Evolutionary conservation across 257 asterid species (phyloP).

Genomic region (Nicotiana obtusifolia): DNA sequence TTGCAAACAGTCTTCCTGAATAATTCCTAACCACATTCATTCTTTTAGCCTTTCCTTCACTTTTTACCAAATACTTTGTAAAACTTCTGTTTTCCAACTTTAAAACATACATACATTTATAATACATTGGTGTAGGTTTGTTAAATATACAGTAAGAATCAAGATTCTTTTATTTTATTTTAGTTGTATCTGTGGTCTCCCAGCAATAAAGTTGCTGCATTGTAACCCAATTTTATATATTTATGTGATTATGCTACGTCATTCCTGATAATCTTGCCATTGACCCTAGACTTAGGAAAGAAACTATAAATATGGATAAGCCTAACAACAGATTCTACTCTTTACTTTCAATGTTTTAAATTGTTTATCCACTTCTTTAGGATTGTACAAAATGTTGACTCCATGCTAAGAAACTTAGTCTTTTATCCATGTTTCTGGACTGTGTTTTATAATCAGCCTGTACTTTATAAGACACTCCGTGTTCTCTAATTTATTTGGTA

Average conservation of each 20-base stretch:
- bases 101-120: not conserved
- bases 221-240: not conserved
- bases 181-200: not conserved
- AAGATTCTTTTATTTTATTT: not conserved
- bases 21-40: constrained; percentile 18
- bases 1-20: constrained; percentile 43
- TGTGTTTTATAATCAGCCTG: too few relatives aligned
- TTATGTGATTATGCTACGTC: not conserved
- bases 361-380: too few relatives aligned
- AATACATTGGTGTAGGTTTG: not conserved
- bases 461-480: too few relatives aligned
- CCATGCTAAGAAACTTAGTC: too few relatives aligned
- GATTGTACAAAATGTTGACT: too few relatives aligned
- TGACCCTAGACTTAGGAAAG: too few relatives aligned
- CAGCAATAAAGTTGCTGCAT: not conserved
- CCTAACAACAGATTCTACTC: too few relatives aligned
- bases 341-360: too few relatives aligned
- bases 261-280: not conserved
- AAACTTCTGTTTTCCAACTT: not conserved
- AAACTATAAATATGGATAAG: too few relatives aligned
- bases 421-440: too few relatives aligned
- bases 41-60: not conserved
- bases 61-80: not conserved
- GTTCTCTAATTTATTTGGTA: too few relatives aligned
- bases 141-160: not conserved